Percentiles rank a stretch among this genome's conserved stretches.
phyloP scores from a whole-genome alignment of 805 yeast genomes.

The Candida montana region DNA sequence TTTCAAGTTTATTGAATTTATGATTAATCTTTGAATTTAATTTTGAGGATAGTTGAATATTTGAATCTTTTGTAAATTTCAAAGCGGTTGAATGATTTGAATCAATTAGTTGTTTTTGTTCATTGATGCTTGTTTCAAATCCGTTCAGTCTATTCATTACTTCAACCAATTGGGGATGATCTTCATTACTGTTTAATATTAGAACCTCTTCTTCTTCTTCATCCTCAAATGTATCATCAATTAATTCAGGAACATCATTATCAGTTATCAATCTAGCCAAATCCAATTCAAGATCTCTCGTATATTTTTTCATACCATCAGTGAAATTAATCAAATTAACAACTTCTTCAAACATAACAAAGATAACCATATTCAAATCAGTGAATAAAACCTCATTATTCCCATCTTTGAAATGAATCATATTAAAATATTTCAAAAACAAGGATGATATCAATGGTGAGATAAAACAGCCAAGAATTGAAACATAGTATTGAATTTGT shows the following conservation, averaged over 20 bases:
- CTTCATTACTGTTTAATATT: no score
- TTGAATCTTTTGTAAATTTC: background rate
- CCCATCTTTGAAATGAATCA: background rate
- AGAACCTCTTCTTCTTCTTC: background rate
- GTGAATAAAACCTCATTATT: background rate
- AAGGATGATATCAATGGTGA: background rate
- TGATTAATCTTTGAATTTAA: background rate
- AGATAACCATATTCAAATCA: conserved; percentile 1
- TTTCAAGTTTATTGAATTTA: background rate
- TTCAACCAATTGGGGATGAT: background rate
- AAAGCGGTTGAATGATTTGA: background rate
- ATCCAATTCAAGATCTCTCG: background rate
- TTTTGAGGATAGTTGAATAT: background rate
- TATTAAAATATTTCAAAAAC: background rate
- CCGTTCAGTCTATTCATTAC: background rate
- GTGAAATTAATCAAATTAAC: background rate
- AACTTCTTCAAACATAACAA: conserved; percentile 2
- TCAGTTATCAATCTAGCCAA: background rate
- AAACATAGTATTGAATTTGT: background rate
- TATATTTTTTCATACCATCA: background rate
- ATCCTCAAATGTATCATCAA: background rate
- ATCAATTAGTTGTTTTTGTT: background rate
- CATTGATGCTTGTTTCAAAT: background rate
- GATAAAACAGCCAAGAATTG: background rate
- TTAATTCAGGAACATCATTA: background rate